Conservation (phyloP, 73 alveolate genomes). For the Breviolum minutum region DNA sequence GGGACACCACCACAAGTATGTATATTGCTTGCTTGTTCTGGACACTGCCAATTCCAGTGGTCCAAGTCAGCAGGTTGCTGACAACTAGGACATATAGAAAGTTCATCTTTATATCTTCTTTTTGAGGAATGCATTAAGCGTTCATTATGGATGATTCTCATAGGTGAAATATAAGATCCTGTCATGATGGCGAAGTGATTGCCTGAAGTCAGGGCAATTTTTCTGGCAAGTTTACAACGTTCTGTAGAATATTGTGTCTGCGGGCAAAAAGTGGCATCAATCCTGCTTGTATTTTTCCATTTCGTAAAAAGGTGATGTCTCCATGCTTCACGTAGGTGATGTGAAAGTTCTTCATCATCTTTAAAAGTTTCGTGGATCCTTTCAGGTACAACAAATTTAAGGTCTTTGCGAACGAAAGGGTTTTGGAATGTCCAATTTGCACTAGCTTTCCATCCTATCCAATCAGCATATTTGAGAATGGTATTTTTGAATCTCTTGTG, state of each 20-base stretch:
- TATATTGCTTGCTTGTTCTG: background rate
- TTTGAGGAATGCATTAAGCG: background rate
- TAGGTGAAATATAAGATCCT: background rate
- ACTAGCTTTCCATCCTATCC: background rate
- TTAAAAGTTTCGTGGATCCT: background rate
- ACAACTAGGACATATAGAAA: background rate
- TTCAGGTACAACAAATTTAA: no score
- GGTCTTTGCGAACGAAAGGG: no score
- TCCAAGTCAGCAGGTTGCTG: background rate
- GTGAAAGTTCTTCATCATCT: background rate
- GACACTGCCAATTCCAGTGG: background rate
- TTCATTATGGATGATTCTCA: background rate
- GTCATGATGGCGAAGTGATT: background rate
- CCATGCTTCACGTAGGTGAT: background rate
- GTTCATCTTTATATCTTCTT: no score
- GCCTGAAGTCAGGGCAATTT: background rate
- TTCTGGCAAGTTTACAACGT: background rate
- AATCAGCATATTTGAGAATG: background rate
- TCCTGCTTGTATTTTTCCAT: background rate
- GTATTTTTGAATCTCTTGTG: background rate
- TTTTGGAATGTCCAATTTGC: background rate
- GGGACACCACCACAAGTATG: background rate
- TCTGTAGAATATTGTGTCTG: background rate
- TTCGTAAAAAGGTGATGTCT: background rate
- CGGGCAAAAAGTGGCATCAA: background rate